Percentiles rank a stretch among this genome's conserved stretches.
Conservation (phyloP, 2,329 filamentous ascomycete species). For the Periconia sp. region DNA sequence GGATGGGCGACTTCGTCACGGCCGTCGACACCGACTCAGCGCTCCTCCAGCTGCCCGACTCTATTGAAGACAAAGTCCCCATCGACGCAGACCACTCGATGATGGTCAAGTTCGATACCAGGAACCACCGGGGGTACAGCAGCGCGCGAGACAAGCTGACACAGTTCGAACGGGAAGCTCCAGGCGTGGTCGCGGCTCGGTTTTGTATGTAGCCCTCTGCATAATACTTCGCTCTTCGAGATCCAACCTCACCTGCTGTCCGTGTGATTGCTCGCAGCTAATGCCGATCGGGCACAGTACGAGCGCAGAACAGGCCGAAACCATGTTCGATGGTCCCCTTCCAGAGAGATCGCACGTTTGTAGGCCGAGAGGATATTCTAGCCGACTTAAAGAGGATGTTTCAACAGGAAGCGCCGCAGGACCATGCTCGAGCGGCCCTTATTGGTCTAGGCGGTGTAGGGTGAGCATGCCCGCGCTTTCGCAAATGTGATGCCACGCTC, state of each 20-base stretch:
- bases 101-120: constrained; percentile 33
- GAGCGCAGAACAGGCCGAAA: background rate
- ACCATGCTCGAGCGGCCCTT: constrained; percentile 17
- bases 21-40: constrained; percentile 11
- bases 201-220: constrained; percentile 5
- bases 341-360: constrained; percentile 8
- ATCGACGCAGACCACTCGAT: constrained; percentile 26
- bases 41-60: constrained; percentile 22
- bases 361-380: constrained; percentile 14
- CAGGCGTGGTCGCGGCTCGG: constrained; percentile 2
- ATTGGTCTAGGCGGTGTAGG: constrained; percentile 20
- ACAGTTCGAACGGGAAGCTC: constrained; percentile 5
- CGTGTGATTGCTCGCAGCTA: background rate
- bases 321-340: constrained; percentile 17
- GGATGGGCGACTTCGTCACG: constrained; percentile 10
- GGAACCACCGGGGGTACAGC: constrained; percentile 5
- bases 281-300: background rate
- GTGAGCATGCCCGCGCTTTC: constrained; percentile 8
- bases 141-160: background rate
- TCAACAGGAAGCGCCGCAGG: constrained; percentile 6
- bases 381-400: constrained; percentile 10
- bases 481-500: constrained; percentile 1
- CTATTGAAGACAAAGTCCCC: constrained; percentile 26
- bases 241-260: background rate
- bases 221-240: background rate